phyloP scores from a whole-genome alignment of 2,329 filamentous ascomycete species.

The Arachnopeziza araneosa region DNA sequence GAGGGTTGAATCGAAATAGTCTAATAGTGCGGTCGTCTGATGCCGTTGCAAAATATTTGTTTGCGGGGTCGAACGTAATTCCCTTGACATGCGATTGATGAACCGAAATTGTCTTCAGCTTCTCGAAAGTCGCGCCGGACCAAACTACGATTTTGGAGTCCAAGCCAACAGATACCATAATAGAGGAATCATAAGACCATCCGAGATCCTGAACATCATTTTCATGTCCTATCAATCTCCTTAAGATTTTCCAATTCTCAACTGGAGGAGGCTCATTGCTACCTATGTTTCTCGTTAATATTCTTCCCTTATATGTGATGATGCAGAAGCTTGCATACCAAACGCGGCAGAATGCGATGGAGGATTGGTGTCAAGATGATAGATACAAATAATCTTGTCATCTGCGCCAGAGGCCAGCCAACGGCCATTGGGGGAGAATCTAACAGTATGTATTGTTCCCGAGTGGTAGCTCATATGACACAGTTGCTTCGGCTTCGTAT shows the following conservation, averaged over 20 bases:
- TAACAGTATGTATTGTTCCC: slow-evolving; percentile 92
- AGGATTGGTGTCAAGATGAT: slow-evolving; percentile 73
- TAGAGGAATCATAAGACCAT: slow-evolving; percentile 94
- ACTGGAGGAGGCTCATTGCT: slow-evolving; percentile 86
- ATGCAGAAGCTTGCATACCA: slow-evolving; percentile 44
- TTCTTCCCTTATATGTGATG: background rate
- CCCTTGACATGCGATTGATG: slow-evolving; percentile 98
- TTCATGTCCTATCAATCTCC: slow-evolving; percentile 90
- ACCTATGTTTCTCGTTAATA: slow-evolving; percentile 36
- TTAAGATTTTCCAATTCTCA: slow-evolving; percentile 96
- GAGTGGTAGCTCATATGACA: slow-evolving; percentile 98
- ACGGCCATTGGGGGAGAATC: slow-evolving; percentile 91
- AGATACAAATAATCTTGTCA: slow-evolving; percentile 98
- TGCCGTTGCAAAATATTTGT: slow-evolving; percentile 98
- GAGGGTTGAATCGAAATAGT: slow-evolving; percentile 90
- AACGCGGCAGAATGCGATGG: slow-evolving; percentile 74
- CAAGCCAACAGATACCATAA: slow-evolving; percentile 89
- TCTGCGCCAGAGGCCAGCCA: slow-evolving; percentile 96
- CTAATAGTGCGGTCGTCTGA: slow-evolving; percentile 96
- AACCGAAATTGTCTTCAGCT: slow-evolving; percentile 85
- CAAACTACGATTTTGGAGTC: slow-evolving; percentile 98
- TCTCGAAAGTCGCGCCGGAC: slow-evolving; percentile 97
- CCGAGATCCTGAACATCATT: slow-evolving; percentile 98
- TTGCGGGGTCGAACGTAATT: slow-evolving; percentile 96
- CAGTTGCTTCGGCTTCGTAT: slow-evolving; percentile 79